Evolutionary conservation across 805 yeast genomes (phyloP).

Genomic region (Metschnikowia continentalis): DNA sequence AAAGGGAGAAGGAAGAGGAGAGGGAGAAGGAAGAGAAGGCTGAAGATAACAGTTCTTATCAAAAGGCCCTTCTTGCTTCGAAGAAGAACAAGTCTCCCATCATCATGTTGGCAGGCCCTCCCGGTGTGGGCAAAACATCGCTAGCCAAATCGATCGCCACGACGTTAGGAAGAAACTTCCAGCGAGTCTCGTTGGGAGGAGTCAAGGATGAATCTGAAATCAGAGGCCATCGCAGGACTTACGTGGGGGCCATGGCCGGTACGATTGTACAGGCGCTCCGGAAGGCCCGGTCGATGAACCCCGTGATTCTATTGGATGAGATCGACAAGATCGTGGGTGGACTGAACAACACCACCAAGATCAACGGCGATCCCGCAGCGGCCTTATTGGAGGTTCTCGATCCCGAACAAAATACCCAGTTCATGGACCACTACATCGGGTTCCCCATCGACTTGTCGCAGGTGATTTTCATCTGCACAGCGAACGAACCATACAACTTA

Average conservation of each 20-base stretch:
- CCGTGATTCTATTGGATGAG: conserved; percentile 79
- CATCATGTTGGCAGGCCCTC: conserved; percentile 81
- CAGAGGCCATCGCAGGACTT: conserved; percentile 86
- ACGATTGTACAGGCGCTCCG: conserved; percentile 70
- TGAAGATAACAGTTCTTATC: conserved; percentile 4
- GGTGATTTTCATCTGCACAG: conserved; percentile 79
- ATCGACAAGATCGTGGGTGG: conserved; percentile 74
- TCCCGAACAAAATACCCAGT: conserved; percentile 79
- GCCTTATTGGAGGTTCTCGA: conserved; percentile 85
- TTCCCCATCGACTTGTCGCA: conserved; percentile 83
- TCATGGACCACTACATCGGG: conserved; percentile 79
- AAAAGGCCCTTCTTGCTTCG: conserved; percentile 19
- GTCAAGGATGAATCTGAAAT: conserved; percentile 85
- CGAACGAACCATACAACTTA: conserved; percentile 68
- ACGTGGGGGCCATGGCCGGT: conserved; percentile 92
- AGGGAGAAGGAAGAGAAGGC: conserved; percentile 23
- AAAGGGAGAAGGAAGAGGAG: conserved; percentile 28
- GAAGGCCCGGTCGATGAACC: conserved; percentile 73
- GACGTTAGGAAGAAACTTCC: conserved; percentile 69
- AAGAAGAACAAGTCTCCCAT: conserved; percentile 61
- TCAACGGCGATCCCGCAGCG: conserved; percentile 85
- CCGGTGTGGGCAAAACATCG: conserved; percentile 91
- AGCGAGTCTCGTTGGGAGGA: conserved; percentile 82
- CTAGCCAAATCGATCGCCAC: conserved; percentile 77
- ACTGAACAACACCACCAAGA: conserved; percentile 36